Evolutionary conservation across 805 yeast genomes (phyloP).

Genomic region (Candida xyloterini): DNA sequence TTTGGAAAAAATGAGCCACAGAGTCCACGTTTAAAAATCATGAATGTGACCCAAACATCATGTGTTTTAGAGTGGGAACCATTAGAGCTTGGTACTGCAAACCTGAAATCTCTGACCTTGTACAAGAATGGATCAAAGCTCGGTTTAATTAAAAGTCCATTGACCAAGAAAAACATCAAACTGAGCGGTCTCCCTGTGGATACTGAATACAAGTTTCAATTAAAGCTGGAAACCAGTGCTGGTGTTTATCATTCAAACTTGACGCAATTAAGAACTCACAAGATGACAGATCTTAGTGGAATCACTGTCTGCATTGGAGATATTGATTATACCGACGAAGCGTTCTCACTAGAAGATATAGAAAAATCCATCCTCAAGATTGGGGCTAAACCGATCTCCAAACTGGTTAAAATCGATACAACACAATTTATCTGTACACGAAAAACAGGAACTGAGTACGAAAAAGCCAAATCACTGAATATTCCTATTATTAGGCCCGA

Average conservation of each 20-base stretch:
- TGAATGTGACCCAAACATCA: constrained; percentile 89
- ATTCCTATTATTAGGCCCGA: constrained; percentile 95
- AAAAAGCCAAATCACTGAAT: constrained; percentile 77
- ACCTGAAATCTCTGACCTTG: constrained; percentile 68
- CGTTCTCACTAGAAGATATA: constrained; percentile 54
- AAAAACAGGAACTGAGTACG: constrained; percentile 60
- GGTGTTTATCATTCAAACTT: constrained; percentile 74
- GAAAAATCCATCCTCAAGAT: constrained; percentile 60
- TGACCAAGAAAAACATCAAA: constrained; percentile 75
- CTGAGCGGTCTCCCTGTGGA: constrained; percentile 90
- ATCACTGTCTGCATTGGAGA: constrained; percentile 89
- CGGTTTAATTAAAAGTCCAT: constrained; percentile 82
- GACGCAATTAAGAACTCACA: constrained; percentile 77
- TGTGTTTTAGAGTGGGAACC: constrained; percentile 95
- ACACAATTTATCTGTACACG: constrained; percentile 87
- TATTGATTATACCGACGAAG: constrained; percentile 51
- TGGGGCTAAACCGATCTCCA: constrained; percentile 80
- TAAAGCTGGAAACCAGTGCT: constrained; percentile 82
- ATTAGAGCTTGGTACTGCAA: constrained; percentile 77
- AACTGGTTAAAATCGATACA: constrained; percentile 78
- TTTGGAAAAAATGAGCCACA: constrained; percentile 75
- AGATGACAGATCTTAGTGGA: constrained; percentile 93
- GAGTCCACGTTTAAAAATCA: constrained; percentile 62
- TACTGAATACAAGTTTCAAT: constrained; percentile 72
- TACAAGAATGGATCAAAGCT: constrained; percentile 72